Evolutionary conservation across 2,329 filamentous ascomycete species (phyloP), one percentile per base, ranked within the genome.

Genomic region (Chaetomiaceae sp.): DNA sequence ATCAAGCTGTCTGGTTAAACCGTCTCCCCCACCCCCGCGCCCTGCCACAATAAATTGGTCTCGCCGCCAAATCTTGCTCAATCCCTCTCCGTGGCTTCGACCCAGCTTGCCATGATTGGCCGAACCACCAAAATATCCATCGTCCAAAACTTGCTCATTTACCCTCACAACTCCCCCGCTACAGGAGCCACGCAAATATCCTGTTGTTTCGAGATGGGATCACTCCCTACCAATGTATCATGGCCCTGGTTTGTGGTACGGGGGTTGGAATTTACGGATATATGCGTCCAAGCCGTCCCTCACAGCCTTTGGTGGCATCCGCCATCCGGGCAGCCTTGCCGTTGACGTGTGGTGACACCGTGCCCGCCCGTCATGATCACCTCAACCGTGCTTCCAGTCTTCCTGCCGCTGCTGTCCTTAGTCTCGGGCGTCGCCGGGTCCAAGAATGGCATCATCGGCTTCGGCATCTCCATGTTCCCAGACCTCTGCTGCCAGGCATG

Each of bases 361-460:
- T 27, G 5, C 17, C n/a, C 17, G 8, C 19, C 35, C 17, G 35
- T 39, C 35, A 39, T 39, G 35, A 21, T 16, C 35, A 4, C 13
- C 19, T 10, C 19, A 10, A 23, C 25, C 25, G 37, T n/a, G n/a
- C n/a, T n/a, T 23, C 4, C 19, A 6, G 30, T 27, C 9, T 4
- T 41, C 13, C 21, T 41, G 21, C 21, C 14, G 21, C 21, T 41
- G 14, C 38, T 41, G 6, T 41, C 12, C 13, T 17, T 39, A 6
- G 21, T 17, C 14, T 21, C 5, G 5, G 5, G 10, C 14, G 38
- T 17, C 38, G 20, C 6, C 14, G 38, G 21, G 12, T 16, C 21
- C 23, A 27, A 27, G 38, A n/a, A 41, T n/a, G 38, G 38, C 38
- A 41, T 41, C 21, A n/a, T 41, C 38, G 38, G 38, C 38, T 41